Evolutionary conservation across 2,329 filamentous ascomycete genomes (phyloP).

Genomic region (Cryphonectria parasitica): DNA sequence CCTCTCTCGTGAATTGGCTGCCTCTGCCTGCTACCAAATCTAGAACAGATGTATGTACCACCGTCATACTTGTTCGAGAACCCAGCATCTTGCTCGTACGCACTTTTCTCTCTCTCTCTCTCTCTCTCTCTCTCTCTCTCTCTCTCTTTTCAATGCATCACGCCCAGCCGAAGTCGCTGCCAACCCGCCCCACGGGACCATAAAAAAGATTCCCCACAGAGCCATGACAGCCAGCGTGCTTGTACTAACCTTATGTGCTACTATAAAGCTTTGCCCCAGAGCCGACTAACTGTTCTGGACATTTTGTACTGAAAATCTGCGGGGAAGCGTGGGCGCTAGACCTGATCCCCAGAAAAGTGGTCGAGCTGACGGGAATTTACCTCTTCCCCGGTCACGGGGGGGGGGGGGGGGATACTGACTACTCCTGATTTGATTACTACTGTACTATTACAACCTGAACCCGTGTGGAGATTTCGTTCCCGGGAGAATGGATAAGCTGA

Average conservation of each 20-base stretch:
- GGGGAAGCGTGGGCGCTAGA: slow-evolving; percentile 9
- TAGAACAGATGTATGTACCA: no score
- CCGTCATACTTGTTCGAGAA: not conserved
- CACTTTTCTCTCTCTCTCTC: not conserved
- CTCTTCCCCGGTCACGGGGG: not conserved
- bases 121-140: no score
- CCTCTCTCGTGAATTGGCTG: not conserved
- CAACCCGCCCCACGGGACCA: not conserved
- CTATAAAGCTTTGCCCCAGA: not conserved
- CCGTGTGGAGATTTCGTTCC: not conserved
- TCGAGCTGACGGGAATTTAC: not conserved
- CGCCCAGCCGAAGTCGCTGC: slow-evolving; percentile 1
- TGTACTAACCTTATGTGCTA: not conserved
- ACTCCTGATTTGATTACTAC: not conserved
- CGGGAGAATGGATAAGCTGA: not conserved
- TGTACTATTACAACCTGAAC: not conserved
- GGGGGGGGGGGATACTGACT: no score
- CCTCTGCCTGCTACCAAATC: not conserved
- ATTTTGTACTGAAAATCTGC: not conserved
- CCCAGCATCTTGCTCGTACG: not conserved
- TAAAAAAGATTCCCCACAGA: not conserved
- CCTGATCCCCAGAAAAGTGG: not conserved
- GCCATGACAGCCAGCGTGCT: not conserved
- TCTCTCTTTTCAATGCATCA: not conserved
- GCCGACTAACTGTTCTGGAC: not conserved